Evolutionary conservation across 768 basidiomycete genomes (phyloP).

Genomic region (Fistulinella prunicolor): DNA sequence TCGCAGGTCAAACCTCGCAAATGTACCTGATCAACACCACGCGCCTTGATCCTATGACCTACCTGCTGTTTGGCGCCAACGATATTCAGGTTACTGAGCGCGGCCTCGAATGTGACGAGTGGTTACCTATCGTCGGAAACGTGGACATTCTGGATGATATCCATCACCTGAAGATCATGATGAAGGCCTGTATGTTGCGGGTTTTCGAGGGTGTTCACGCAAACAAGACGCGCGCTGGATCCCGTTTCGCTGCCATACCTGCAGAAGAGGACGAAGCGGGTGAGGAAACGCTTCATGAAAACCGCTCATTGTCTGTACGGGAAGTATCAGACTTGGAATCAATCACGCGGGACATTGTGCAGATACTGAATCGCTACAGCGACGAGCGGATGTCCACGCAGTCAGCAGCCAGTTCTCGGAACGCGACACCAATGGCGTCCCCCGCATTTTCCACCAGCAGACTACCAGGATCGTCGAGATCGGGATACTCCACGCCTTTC

Average conservation of each 20-base stretch:
- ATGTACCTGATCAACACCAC: conserved; percentile 80
- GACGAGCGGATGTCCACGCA: conserved; percentile 58
- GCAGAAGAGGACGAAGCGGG: conserved; percentile 52
- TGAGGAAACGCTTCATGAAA: conserved; percentile 43
- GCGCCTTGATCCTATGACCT: conserved; percentile 82
- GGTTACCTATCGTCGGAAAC: conserved; percentile 82
- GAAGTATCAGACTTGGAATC: conserved; percentile 76
- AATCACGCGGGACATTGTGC: conserved; percentile 71
- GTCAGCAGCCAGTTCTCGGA: conserved; percentile 60
- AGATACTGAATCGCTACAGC: conserved; percentile 67
- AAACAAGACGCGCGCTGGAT: conserved; percentile 31
- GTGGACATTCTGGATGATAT: conserved; percentile 75
- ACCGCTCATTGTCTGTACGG: conserved; percentile 55
- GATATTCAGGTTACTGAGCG: conserved; percentile 64
- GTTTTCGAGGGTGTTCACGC: conserved; percentile 82
- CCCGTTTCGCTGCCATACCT: conserved; percentile 35
- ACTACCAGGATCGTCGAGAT: conserved; percentile 40
- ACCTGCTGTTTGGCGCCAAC: conserved; percentile 88
- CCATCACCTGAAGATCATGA: conserved; percentile 71
- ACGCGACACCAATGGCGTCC: conserved; percentile 62
- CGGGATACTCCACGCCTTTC: conserved; percentile 59
- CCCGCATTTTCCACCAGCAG: conserved; percentile 40
- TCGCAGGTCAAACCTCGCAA: conserved; percentile 45
- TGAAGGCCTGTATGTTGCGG: conserved; percentile 83
- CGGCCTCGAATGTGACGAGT: conserved; percentile 85